phyloP scores from a whole-genome alignment of 768 basidiomycete species.

The Leucocoprinus birnbaumii region DNA sequence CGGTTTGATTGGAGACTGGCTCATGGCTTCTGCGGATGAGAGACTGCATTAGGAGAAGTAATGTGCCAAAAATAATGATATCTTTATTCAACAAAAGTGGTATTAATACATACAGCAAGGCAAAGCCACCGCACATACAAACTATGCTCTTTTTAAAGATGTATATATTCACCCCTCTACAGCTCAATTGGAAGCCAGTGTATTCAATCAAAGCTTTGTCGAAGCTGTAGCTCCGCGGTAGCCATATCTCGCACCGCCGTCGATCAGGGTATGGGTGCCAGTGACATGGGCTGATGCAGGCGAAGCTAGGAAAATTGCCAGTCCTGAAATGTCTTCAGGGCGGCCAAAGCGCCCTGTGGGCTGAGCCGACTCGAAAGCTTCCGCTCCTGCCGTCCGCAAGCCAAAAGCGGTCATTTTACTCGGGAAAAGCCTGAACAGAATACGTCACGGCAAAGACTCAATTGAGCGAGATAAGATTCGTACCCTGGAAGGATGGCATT shows the following conservation, averaged over 20 bases:
- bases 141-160: too few relatives aligned
- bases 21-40: too few relatives aligned
- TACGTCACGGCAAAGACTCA: neutral
- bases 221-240: neutral
- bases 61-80: slow-evolving; percentile 3
- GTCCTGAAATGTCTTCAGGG: slow-evolving; percentile 69
- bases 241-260: slow-evolving; percentile 52
- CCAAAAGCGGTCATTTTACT: slow-evolving; percentile 84
- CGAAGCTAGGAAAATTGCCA: slow-evolving; percentile 66
- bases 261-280: slow-evolving; percentile 69
- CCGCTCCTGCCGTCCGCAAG: slow-evolving; percentile 52
- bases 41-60: too few relatives aligned
- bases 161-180: too few relatives aligned
- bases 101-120: slow-evolving; percentile 1
- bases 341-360: slow-evolving; percentile 70
- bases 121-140: neutral
- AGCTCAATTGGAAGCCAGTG: neutral
- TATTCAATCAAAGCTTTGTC: neutral
- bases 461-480: neutral
- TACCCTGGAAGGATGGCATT: slow-evolving; percentile 86
- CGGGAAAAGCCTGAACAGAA: slow-evolving; percentile 51
- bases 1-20: neutral
- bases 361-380: slow-evolving; percentile 47
- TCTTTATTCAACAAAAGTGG: neutral
- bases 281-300: slow-evolving; percentile 75